Percentiles rank a stretch among this genome's conserved stretches.
These are phyloP conservation scores for Ustilago cynodontis DNA, from an alignment of 1,284 basidiomycete species.

Conservation along the genomic window DNA sequence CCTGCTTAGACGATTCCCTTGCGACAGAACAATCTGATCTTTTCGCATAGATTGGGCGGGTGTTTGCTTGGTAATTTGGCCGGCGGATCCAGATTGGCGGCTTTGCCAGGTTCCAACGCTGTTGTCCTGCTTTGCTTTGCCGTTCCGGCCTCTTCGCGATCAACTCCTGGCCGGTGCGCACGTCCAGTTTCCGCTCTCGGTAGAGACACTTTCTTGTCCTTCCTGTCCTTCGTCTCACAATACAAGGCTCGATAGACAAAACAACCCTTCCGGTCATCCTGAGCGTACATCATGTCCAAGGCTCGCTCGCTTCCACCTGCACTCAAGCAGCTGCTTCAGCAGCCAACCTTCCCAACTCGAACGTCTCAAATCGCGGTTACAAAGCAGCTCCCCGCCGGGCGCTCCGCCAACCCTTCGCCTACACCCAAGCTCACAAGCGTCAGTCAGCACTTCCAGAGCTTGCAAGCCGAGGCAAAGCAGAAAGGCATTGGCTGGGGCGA, in stretches of 20 bases:
- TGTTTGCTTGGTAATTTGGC: background rate
- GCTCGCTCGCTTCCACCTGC: conserved; percentile 66
- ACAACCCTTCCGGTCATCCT: background rate
- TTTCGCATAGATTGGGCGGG: background rate
- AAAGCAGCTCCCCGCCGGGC: conserved; percentile 48
- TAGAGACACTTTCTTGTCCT: too few species aligned
- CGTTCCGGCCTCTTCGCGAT: background rate
- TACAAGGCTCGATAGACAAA: too few species aligned
- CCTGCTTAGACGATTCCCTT: too few species aligned
- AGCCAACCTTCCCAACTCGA: conserved; percentile 77
- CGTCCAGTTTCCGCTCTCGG: background rate
- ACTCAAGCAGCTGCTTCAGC: conserved; percentile 80
- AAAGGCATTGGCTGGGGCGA: conserved; percentile 78
- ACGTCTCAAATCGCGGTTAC: conserved; percentile 72
- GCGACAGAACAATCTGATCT: too few species aligned
- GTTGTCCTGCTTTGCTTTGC: background rate
- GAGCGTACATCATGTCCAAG: conserved; percentile 35
- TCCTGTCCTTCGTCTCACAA: too few species aligned
- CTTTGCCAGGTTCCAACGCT: background rate
- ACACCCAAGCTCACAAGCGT: conserved; percentile 77
- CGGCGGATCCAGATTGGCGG: background rate
- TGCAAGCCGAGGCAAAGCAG: conserved; percentile 76
- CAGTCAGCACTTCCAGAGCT: conserved; percentile 72
- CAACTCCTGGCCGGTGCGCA: background rate
- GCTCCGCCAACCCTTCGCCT: conserved; percentile 75